Conservation (phyloP, 495 filamentous ascomycete species). For the Podospora tetraspora region DNA sequence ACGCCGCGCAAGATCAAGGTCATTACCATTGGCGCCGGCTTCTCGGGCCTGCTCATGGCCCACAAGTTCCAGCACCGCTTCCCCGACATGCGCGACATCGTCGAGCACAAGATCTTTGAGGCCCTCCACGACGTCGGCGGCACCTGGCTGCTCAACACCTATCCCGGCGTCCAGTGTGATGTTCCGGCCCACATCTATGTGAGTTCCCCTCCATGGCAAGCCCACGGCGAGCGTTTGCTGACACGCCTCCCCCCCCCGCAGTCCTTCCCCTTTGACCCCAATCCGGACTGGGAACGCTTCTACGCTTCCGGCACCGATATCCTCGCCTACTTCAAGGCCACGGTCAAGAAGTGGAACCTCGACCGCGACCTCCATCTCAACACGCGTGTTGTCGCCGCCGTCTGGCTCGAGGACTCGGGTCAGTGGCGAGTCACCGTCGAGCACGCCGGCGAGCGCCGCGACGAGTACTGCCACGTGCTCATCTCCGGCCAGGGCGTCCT, state of each 20-base stretch:
- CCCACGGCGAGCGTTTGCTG: neutral
- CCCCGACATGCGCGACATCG: constrained; percentile 17
- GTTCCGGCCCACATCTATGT: constrained; percentile 18
- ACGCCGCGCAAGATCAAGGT: constrained; percentile 11
- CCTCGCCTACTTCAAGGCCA: constrained; percentile 31
- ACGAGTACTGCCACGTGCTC: constrained; percentile 23
- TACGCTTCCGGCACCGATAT: constrained; percentile 33
- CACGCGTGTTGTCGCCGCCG: constrained; percentile 27
- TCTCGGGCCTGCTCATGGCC: constrained; percentile 25
- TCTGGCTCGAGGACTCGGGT: constrained; percentile 24
- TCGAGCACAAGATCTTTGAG: constrained; percentile 49
- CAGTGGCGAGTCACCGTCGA: constrained; percentile 16
- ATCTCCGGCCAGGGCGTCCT: constrained; percentile 24
- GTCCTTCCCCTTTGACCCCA: constrained; percentile 40
- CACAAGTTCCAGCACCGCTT: constrained; percentile 25
- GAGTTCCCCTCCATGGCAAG: neutral
- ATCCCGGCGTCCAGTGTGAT: constrained; percentile 29
- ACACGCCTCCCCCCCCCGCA: constrained; percentile 25
- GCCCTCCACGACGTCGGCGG: constrained; percentile 57
- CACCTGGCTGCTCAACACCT: constrained; percentile 39
- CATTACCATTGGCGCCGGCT: constrained; percentile 30
- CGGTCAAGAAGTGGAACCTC: constrained; percentile 32
- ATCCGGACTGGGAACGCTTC: constrained; percentile 35
- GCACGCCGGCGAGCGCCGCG: constrained; percentile 28
- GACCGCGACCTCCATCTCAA: constrained; percentile 28